Evolutionary conservation across 176 grass and related monocot species (phyloP), one percentile per base, ranked within the genome.

Genomic region (Avena insularis): DNA sequence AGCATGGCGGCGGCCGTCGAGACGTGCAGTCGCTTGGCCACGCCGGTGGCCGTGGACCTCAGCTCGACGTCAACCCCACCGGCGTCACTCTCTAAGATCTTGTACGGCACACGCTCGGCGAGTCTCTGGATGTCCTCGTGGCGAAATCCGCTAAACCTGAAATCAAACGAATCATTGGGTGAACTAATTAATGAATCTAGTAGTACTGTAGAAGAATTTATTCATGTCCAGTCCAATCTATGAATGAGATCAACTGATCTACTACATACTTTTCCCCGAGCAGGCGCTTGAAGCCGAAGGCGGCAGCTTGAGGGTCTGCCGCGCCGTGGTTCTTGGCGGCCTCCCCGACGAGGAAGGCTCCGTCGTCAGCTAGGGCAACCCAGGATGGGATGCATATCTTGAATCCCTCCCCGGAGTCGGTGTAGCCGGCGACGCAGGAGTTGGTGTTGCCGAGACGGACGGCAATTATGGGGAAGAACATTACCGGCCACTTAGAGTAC

Each of bases 371-470:
- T 33, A 67, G 4, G 2, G 63, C 27, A 67, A 67, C 29, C 63
- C 63, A 67, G 63, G 63, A 67, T 1, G 63, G 63, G 13, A 35
- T 33, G 63, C 63, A 67, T 67, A 67, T 67, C 63, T 67, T 67
- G 63, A 67, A 67, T 13, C 63, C 63, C 5, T 33, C 63, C 63
- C 63, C 63, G 63, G 27, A 12, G 63, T 67, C 29, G 13, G 63
- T 67, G 63, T 67, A 67, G 63, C 63, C 63, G 63, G 63, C 0
- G 63, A 67, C 63, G 63, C 63, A 67, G 12, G 63, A 67, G 12
- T 67, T 67, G 63, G 63, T 67, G 63, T 67, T 67, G 29, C 63
- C 63, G 63, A 67, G 63, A 67, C 33, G 63, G 63, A 67, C 63
- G 63, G 27, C 4, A 16, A 67, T 35, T 33, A 67, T 16, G 12